These are phyloP conservation scores for Salix viminalis DNA, from an alignment of 345 rosid genomes.

Conservation along the genomic window DNA sequence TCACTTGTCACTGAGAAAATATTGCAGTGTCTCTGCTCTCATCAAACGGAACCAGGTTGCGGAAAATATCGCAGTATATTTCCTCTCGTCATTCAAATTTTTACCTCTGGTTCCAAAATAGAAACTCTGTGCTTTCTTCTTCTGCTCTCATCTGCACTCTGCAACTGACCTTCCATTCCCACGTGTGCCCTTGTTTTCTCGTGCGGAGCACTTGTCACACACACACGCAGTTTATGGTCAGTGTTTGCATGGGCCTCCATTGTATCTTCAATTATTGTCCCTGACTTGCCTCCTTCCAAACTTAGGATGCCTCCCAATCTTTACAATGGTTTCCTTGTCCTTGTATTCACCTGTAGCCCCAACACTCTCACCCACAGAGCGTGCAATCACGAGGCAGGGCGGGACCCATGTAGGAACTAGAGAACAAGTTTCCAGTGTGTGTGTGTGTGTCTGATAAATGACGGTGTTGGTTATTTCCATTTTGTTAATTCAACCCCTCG, in stretches of 20 bases:
- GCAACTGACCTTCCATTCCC: slow-evolving; percentile 2
- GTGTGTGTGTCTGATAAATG: too few relatives aligned
- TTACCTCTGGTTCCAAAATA: not conserved
- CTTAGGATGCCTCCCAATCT: slow-evolving; percentile 19
- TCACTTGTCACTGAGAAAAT: too few relatives aligned
- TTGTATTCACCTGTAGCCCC: not conserved
- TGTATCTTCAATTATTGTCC: slow-evolving; percentile 21
- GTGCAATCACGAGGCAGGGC: not conserved
- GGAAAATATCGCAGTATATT: not conserved
- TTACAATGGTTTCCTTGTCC: not conserved
- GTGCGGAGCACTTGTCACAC: not conserved
- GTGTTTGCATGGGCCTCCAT: slow-evolving; percentile 3
- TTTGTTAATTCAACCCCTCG: too few relatives aligned
- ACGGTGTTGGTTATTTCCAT: too few relatives aligned
- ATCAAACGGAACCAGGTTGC: not conserved
- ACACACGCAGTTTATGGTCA: too few relatives aligned
- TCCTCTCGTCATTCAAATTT: slow-evolving; percentile 17
- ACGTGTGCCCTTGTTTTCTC: slow-evolving; percentile 24
- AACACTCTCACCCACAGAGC: not conserved
- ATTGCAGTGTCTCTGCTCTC: too few relatives aligned
- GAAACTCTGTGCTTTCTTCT: not conserved
- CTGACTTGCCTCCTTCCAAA: slow-evolving; percentile 9
- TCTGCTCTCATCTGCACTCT: not conserved
- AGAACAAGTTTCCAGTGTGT: too few relatives aligned
- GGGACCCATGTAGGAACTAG: not conserved